Percentiles rank a stretch among this genome's conserved stretches.
These are phyloP conservation scores for Scytalidium lignicola DNA, from an alignment of 2,329 filamentous ascomycete species.

Conservation along the genomic window DNA sequence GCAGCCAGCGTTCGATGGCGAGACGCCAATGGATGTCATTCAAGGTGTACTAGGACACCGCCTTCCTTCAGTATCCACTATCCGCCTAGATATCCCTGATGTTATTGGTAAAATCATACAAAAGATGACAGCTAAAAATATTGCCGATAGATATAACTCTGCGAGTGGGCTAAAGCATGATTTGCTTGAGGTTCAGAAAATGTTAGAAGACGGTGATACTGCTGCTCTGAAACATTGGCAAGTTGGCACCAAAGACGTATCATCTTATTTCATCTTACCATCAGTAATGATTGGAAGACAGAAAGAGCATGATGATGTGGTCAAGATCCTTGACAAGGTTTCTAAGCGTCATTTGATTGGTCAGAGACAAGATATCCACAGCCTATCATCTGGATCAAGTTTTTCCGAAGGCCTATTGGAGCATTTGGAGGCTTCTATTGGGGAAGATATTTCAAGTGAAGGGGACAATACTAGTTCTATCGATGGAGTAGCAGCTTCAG, in stretches of 20 bases:
- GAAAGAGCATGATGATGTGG: slow-evolving; percentile 63
- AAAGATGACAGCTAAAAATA: slow-evolving; percentile 86
- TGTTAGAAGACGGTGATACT: slow-evolving; percentile 70
- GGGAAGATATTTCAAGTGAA: slow-evolving; percentile 53
- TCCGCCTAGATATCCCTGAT: slow-evolving; percentile 79
- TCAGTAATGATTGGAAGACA: slow-evolving; percentile 74
- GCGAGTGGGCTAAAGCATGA: slow-evolving; percentile 82
- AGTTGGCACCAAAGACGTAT: slow-evolving; percentile 80
- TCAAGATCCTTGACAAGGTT: slow-evolving; percentile 72
- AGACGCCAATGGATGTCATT: slow-evolving; percentile 81
- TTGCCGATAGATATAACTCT: slow-evolving; percentile 84
- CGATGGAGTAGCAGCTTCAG: slow-evolving; percentile 35
- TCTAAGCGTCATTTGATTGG: slow-evolving; percentile 56
- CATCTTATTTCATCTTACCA: slow-evolving; percentile 86
- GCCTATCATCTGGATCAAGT: slow-evolving; percentile 49
- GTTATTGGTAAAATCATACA: slow-evolving; percentile 78
- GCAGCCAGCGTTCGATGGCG: slow-evolving; percentile 72
- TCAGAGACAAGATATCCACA: slow-evolving; percentile 36
- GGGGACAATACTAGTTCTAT: slow-evolving; percentile 47
- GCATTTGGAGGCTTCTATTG: slow-evolving; percentile 33
- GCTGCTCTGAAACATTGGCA: slow-evolving; percentile 66
- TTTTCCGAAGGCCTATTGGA: slow-evolving; percentile 37
- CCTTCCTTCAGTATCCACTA: slow-evolving; percentile 69
- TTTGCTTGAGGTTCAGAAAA: slow-evolving; percentile 65
- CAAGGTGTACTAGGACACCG: slow-evolving; percentile 80